phyloP scores from a whole-genome alignment of 371 early-diverging fungal species.

The Haplosporangium sp. region DNA sequence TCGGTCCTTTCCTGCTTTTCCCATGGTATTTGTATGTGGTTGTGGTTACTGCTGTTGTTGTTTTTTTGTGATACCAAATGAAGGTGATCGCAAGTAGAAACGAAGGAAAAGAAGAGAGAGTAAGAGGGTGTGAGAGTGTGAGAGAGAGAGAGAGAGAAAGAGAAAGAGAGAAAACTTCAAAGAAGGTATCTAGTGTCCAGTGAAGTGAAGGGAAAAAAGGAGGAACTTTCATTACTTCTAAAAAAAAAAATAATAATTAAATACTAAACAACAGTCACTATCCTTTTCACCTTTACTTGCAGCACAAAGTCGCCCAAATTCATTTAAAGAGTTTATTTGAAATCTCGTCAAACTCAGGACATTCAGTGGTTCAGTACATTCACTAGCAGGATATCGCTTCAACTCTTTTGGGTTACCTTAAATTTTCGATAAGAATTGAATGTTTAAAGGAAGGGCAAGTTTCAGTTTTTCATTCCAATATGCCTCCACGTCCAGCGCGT shows the following conservation, averaged over 20 bases:
- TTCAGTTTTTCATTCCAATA: not conserved
- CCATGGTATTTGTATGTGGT: conserved; percentile 27
- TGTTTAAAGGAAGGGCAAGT: not conserved
- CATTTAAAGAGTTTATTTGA: no score
- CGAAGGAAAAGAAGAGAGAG: not conserved
- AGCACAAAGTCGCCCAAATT: no score
- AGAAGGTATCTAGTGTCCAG: not conserved
- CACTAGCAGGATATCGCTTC: no score
- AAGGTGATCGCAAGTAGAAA: no score
- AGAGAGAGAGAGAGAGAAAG: not conserved
- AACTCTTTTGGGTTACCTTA: no score
- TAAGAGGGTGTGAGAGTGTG: not conserved
- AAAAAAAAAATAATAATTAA: conserved; percentile 8
- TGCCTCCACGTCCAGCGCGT: conserved; percentile 37
- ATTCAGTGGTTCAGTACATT: no score
- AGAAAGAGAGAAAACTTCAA: no score
- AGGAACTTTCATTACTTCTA: not conserved
- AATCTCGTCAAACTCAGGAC: no score
- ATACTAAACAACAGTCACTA: conserved; percentile 16
- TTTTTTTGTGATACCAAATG: no score
- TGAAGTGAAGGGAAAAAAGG: conserved; percentile 5
- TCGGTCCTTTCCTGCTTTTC: conserved; percentile 56
- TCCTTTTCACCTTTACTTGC: no score
- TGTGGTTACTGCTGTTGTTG: not conserved
- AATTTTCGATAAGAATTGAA: no score